Conservation (phyloP, 441 rosid species). For the Aleurites moluccanus region DNA sequence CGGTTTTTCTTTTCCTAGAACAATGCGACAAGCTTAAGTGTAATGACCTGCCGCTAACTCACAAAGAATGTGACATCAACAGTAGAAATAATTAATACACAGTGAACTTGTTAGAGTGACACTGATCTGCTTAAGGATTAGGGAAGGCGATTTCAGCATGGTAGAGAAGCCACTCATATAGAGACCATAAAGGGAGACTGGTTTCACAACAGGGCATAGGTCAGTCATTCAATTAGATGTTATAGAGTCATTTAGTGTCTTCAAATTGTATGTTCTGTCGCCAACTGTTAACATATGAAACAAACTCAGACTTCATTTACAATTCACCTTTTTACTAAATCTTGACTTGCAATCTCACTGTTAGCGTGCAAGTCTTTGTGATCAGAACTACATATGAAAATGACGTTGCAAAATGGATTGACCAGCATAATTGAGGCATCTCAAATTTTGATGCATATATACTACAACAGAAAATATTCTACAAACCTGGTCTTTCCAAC, state of each 20-base stretch:
- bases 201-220: not conserved
- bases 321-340: slow-evolving; percentile 28
- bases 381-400: slow-evolving; percentile 28
- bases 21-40: not conserved
- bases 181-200: not conserved
- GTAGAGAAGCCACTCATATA: slow-evolving; percentile 7
- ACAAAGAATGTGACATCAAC: not conserved
- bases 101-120: not conserved
- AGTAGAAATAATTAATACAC: not conserved
- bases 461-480: slow-evolving; percentile 37
- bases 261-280: not conserved
- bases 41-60: slow-evolving; percentile 5
- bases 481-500: slow-evolving; percentile 47
- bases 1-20: not conserved
- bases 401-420: slow-evolving; percentile 30
- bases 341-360: slow-evolving; percentile 30
- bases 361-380: slow-evolving; percentile 21
- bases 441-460: slow-evolving; percentile 28
- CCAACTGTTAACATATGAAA: slow-evolving; percentile 15
- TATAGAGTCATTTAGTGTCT: not conserved
- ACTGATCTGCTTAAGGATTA: not conserved
- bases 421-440: slow-evolving; percentile 27
- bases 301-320: slow-evolving; percentile 34
- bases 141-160: slow-evolving; percentile 10
- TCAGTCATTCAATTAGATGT: slow-evolving; percentile 1